Evolutionary conservation across 2,329 filamentous ascomycete species (phyloP), one percentile per base, ranked within the genome.

Genomic region (Elsinoe fawcettii): DNA sequence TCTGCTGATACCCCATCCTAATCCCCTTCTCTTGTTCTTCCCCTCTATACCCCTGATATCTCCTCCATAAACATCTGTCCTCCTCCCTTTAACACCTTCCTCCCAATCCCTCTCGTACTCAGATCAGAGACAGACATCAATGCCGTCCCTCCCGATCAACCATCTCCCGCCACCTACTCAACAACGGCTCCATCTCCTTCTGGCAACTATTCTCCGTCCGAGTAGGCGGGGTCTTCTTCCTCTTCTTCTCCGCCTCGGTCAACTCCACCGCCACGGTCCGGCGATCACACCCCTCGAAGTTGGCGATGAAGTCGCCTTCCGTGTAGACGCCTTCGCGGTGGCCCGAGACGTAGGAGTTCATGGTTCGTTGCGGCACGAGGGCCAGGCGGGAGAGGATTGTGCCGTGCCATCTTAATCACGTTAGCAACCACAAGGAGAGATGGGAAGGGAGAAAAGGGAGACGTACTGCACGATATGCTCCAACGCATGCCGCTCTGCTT

Each of bases 351-450:
- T 96, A 97, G 0, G 88, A 81, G 67, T 95, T 95, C 69, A 99
- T 75, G 32, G 80, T 77, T 54, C 86, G 82, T 72, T 99, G 93
- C 2, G 92, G 90, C n/a, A 99, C 79, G 20, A 99, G 78, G 1
- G 88, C 91, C 60, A 97, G 75, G 68, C 90, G 93, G 36, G 92
- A 90, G 9, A 99, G 81, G 44, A 99, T 86, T 0, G 93, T 99
- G 25, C 92, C 90, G 69, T 99, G 93, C 95, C 93, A 99, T 77
- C 96, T 92, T 32, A 49, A 30, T n/a, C 2, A 6, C 9, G 20
- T 32, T 16, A 56, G 53, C 32, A 39, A 4, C 4, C 8, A 36
- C 12, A 36, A 16, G 89, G 83, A 63, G 53, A 46, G 53, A 44
- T 55, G 12, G 25, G 37, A 41, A 55, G 27, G 57, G 34, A n/a